Conservation (phyloP, 1,139 yeast genomes). For the Pneumocystis murina region DNA sequence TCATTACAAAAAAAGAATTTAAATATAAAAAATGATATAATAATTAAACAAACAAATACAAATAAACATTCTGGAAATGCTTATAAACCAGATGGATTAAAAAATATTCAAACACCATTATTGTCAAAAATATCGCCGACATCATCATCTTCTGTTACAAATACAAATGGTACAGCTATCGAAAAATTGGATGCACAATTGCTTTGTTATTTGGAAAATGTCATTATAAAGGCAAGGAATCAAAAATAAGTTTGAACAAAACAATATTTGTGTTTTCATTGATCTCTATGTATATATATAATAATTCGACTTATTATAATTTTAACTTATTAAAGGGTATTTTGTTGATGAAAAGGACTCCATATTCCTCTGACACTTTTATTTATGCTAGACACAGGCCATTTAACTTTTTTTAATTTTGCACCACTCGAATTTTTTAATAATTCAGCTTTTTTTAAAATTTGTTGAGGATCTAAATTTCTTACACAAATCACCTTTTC, state of each 20-base stretch:
- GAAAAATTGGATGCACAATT: neutral
- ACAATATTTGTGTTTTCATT: neutral
- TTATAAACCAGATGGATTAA: neutral
- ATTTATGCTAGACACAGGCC: conserved; percentile 65
- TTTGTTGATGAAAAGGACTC: conserved; percentile 67
- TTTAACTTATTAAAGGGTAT: neutral
- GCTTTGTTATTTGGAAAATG: neutral
- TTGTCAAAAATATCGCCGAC: neutral
- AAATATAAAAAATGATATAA: neutral
- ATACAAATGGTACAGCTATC: neutral
- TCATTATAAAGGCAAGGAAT: neutral
- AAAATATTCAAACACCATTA: neutral
- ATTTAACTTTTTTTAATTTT: conserved; percentile 44
- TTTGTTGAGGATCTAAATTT: conserved; percentile 39
- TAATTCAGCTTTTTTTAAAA: conserved; percentile 39
- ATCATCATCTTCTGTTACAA: neutral
- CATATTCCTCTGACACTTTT: conserved; percentile 89
- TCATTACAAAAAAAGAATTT: neutral
- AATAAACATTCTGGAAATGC: neutral
- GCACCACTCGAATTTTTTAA: conserved; percentile 48
- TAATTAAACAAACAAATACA: neutral
- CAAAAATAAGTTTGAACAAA: neutral
- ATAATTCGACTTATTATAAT: neutral
- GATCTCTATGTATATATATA: neutral
- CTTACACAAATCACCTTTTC: conserved; percentile 47